phyloP scores from a whole-genome alignment of 306 rosid species.

The Acmispon strigosus region DNA sequence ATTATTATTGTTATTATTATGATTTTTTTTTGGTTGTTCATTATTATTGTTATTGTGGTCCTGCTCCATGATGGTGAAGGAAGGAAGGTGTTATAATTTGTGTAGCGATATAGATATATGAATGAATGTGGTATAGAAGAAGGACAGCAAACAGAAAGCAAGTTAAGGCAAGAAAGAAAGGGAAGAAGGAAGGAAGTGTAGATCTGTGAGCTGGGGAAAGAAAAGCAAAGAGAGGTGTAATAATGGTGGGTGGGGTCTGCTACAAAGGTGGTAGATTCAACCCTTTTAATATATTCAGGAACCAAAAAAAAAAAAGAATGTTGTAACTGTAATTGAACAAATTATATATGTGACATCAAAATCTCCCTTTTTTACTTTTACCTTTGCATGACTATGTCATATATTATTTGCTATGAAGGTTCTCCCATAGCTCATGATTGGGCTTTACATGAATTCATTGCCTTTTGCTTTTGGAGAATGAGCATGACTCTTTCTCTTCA shows the following conservation, averaged over 20 bases:
- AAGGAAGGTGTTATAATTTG: constrained; percentile 4
- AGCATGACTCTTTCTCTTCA: not conserved
- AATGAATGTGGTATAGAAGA: constrained; percentile 28
- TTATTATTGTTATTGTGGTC: constrained; percentile 23
- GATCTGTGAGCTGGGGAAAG: constrained; percentile 29
- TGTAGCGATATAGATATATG: constrained; percentile 44
- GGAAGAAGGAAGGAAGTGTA: constrained; percentile 21
- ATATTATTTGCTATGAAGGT: not conserved
- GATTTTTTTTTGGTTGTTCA: not conserved
- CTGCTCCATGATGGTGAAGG: constrained; percentile 2
- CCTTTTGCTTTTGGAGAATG: constrained; percentile 13
- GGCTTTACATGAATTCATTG: not conserved
- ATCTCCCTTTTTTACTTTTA: not conserved
- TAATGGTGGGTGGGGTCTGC: constrained; percentile 64
- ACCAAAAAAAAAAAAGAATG: not conserved
- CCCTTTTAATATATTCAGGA: constrained; percentile 12
- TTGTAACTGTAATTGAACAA: constrained; percentile 11
- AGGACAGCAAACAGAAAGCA: constrained; percentile 12
- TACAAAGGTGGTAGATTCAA: constrained; percentile 50
- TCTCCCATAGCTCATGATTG: constrained; percentile 8
- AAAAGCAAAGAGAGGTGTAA: constrained; percentile 30
- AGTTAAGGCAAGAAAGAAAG: too few species aligned
- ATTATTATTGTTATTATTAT: constrained; percentile 4
- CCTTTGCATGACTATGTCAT: not conserved
- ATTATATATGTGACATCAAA: constrained; percentile 5